These are phyloP conservation scores for Hanseniaspora valbyensis DNA, from an alignment of 805 yeast species.

Conservation along the genomic window DNA sequence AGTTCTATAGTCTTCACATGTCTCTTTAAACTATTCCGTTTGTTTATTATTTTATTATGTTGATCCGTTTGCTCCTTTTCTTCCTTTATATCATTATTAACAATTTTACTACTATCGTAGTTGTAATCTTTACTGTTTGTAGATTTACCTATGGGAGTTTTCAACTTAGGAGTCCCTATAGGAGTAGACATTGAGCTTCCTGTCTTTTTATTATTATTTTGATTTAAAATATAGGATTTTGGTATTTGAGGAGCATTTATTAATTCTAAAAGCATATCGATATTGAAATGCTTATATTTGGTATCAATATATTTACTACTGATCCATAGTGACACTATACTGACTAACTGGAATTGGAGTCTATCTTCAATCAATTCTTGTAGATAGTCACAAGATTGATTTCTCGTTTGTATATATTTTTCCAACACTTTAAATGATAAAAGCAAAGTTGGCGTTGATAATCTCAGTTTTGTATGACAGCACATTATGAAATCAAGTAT, in stretches of 20 bases:
- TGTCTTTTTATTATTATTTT: background rate
- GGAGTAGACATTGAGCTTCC: conserved; percentile 11
- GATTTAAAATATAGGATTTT: background rate
- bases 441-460: conserved; percentile 54
- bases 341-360: conserved; percentile 49
- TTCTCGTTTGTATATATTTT: conserved; percentile 46
- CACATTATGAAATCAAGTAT: conserved; percentile 75
- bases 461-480: conserved; percentile 49
- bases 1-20: conserved; percentile 53
- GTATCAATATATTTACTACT: conserved; percentile 68
- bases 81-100: too few species aligned
- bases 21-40: too few species aligned
- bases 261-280: conserved; percentile 38
- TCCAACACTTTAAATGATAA: conserved; percentile 65
- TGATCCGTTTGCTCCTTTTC: background rate
- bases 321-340: conserved; percentile 81
- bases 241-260: conserved; percentile 34
- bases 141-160: conserved; percentile 19
- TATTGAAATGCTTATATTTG: conserved; percentile 51
- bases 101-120: background rate
- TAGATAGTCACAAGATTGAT: background rate
- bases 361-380: conserved; percentile 10
- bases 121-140: conserved; percentile 35
- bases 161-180: background rate
- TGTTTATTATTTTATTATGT: background rate